These are phyloP conservation scores for Colletotrichum higginsianum DNA, from an alignment of 2,329 filamentous ascomycete species.

Conservation along the genomic window DNA sequence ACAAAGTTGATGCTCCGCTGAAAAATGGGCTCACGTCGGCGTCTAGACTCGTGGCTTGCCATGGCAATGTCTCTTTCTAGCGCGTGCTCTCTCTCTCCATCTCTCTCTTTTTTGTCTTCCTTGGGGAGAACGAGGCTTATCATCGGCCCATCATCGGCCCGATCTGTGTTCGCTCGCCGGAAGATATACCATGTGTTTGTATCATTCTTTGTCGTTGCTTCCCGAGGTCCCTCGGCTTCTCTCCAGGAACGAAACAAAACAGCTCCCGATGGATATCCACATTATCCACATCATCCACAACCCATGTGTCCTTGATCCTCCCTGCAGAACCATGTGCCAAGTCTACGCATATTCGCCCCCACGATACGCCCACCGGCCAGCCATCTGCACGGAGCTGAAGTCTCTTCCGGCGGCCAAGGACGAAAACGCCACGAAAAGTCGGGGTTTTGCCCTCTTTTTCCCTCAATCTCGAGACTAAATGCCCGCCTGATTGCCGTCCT, in stretches of 20 bases:
- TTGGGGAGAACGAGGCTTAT: too few relatives aligned
- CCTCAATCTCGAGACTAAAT: neutral
- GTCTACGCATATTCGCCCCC: neutral
- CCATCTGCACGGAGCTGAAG: neutral
- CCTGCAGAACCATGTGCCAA: neutral
- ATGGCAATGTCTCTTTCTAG: too few relatives aligned
- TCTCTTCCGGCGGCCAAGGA: neutral
- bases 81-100: too few relatives aligned
- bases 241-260: too few relatives aligned
- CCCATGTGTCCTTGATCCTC: neutral
- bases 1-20: constrained; percentile 3
- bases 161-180: neutral
- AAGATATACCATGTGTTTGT: neutral
- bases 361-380: neutral
- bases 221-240: neutral
- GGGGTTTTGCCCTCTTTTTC: neutral
- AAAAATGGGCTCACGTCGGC: constrained; percentile 3
- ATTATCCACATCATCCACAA: neutral
- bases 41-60: neutral
- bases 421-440: constrained; percentile 2
- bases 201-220: neutral
- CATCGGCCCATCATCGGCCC: neutral
- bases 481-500: constrained; percentile 9
- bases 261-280: too few relatives aligned
- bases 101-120: neutral